Base-by-base conservation (phyloP, 1,139 yeast genomes). In the Meyerozyma athensensis region DNA sequence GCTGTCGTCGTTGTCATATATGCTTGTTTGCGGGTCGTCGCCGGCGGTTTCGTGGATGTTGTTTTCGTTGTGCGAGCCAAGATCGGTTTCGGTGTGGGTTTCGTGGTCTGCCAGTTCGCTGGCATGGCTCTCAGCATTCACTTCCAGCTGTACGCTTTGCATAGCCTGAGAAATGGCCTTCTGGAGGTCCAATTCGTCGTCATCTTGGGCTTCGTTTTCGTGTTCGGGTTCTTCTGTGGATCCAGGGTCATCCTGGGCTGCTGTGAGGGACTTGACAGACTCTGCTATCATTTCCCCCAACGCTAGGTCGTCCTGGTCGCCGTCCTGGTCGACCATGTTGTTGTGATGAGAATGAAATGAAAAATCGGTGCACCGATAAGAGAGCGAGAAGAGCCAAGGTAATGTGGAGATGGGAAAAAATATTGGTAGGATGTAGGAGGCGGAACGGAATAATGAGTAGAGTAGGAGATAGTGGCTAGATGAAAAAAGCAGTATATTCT, bases 271-370 rank as follows among this genome's bases (percentile, higher is more conserved):
- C 6, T 17, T n/a, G 8, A 28, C 32, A 2, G 32, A 28, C 20
- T 16, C 20, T n/a, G 32, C 32, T 10, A 28, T 28, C 32, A 28
- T 28, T 19, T 19, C 32, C 32, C 32, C 32, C 4, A 28, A 20
- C 20, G 32, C 32, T 20, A 28, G 18, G 12, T 28, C 32, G 20
- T 28, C 32, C 20, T 28, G 32, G 18, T 18, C 32, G 10, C 7
- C 32, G 8, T 28, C 32, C 13, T 7, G 32, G 20, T 28, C 32
- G 32, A 17, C 32, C 20, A 17, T 28, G 7, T 28, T 28, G 32
- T 28, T 28, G 32, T 28, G 32, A 28, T 28, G 32, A 28, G 32
- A 9, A 17, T 16, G 32, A 24, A 13, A 12, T 14, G 22, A 6
- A 6, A 19, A 14, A 24, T 17, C 28, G 16, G 28, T 24, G 14